phyloP scores from a whole-genome alignment of 768 basidiomycete species.

The Tulasnella sp. region DNA sequence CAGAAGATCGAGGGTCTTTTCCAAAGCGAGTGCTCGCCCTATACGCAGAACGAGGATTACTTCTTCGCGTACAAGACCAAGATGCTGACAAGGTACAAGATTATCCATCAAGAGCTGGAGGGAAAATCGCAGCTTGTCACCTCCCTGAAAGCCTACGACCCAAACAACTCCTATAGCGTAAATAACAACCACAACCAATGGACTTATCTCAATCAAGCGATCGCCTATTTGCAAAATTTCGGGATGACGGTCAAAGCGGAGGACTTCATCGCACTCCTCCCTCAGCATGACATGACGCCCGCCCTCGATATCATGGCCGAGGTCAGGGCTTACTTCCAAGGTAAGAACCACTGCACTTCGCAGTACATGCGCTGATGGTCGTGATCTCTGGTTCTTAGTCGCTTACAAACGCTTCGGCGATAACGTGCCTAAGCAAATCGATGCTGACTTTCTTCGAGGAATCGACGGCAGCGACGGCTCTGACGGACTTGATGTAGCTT shows the following conservation, averaged over 20 bases:
- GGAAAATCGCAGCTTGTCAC: neutral
- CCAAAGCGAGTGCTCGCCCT: constrained; percentile 16
- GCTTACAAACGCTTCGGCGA: too few species aligned
- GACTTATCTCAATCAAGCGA: neutral
- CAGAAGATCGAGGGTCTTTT: constrained; percentile 20
- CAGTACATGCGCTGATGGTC: neutral
- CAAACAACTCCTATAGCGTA: neutral
- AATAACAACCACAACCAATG: neutral
- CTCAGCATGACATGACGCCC: constrained; percentile 14
- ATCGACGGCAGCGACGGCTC: constrained; percentile 44
- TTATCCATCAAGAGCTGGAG: neutral
- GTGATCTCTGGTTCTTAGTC: constrained; percentile 41
- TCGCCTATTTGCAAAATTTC: neutral
- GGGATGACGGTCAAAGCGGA: constrained; percentile 40
- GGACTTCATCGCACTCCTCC: constrained; percentile 21
- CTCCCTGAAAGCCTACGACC: neutral
- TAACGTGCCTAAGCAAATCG: constrained; percentile 56
- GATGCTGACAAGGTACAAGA: constrained; percentile 12
- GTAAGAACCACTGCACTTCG: neutral
- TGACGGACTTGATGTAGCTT: too few species aligned
- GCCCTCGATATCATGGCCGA: too few species aligned
- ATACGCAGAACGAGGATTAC: constrained; percentile 23
- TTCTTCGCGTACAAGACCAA: constrained; percentile 18
- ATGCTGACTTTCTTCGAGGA: constrained; percentile 54
- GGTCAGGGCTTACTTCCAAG: constrained; percentile 31